Base-by-base conservation (phyloP, 352 stramenopile genomes). In the Pythium chondricola region DNA sequence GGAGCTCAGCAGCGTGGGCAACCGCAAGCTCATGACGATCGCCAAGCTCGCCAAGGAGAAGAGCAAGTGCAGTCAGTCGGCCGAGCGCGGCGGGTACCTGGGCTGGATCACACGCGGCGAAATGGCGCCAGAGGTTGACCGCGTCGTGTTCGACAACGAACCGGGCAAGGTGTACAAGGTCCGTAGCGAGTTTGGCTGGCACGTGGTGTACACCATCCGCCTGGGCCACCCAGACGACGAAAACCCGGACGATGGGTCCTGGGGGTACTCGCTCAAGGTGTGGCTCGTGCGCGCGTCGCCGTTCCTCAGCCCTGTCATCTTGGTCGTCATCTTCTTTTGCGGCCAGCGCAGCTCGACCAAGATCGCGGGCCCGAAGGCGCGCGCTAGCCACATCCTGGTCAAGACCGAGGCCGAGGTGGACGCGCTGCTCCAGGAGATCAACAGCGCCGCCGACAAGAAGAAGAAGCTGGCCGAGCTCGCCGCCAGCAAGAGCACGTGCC, bases 311-410 rank as follows among this genome's bases (percentile, higher is more conserved):
- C 57, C 57, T 18, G 11, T 65, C 14, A 22, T 65, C 39, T 40
- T 65, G 10, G 52, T 65, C 26, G 51, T 44, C n/a, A 65, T 65
- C 42, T 59, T 65, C 32, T 16, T 57, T 40, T 59, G 41, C 29
- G 51, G 57, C 37, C 35, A 51, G 50, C 35, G 22, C 20, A 38
- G 18, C 27, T 27, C 57, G 40, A 65, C 48, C 47, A 57, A 54
- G 45, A 21, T 44, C 25, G 27, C 30, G 32, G 57, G 57, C 22
- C 20, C 35, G 27, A 65, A 74, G 36, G 75, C 76, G 32, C 75
- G 83, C 46, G 81, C 81, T 27, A 90, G 81, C 61, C 81, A 92
- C 59, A 88, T 92, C 50, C 71, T 92, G 43, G 78, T 92, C 39
- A 70, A 84, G 52, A 71, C 71, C 38, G 81, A 92, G 47, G 57